Conservation (phyloP, 2,329 filamentous ascomycete genomes). For the Elsinoe australis region DNA sequence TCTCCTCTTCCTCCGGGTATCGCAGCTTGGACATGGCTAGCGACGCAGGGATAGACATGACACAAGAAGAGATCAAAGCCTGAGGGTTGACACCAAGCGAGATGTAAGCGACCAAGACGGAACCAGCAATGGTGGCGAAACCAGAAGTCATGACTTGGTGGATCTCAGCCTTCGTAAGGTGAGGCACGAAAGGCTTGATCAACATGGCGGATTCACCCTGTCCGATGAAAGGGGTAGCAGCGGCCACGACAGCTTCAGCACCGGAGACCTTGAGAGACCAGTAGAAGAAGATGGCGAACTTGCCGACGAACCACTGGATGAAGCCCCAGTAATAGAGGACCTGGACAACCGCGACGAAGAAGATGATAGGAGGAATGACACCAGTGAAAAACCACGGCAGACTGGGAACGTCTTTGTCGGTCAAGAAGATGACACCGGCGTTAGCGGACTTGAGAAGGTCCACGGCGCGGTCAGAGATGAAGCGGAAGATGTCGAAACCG, state of each 20-base stretch:
- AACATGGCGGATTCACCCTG: constrained; percentile 92
- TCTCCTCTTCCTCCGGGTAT: constrained; percentile 81
- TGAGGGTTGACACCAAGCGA: constrained; percentile 73
- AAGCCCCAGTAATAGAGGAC: constrained; percentile 73
- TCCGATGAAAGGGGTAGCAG: constrained; percentile 87
- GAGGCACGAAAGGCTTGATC: constrained; percentile 75
- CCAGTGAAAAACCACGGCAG: constrained; percentile 61
- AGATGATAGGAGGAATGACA: constrained; percentile 87
- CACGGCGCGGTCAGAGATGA: constrained; percentile 68
- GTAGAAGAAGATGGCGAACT: constrained; percentile 87
- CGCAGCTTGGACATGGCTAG: constrained; percentile 83
- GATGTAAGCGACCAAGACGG: constrained; percentile 80
- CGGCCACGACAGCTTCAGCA: constrained; percentile 86
- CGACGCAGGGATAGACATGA: constrained; percentile 92
- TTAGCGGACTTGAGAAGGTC: constrained; percentile 68
- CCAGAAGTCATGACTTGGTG: constrained; percentile 91
- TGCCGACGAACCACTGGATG: constrained; percentile 81
- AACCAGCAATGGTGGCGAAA: constrained; percentile 86
- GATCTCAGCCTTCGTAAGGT: constrained; percentile 78
- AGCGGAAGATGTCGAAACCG: constrained; percentile 85
- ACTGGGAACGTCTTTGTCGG: constrained; percentile 29
- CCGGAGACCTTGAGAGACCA: constrained; percentile 81
- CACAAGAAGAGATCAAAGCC: constrained; percentile 80
- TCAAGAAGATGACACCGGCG: constrained; percentile 65
- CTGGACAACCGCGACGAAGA: constrained; percentile 90